Evolutionary conservation across 2,329 filamentous ascomycete genomes (phyloP).

Genomic region (Coleophoma eucalyptorum): DNA sequence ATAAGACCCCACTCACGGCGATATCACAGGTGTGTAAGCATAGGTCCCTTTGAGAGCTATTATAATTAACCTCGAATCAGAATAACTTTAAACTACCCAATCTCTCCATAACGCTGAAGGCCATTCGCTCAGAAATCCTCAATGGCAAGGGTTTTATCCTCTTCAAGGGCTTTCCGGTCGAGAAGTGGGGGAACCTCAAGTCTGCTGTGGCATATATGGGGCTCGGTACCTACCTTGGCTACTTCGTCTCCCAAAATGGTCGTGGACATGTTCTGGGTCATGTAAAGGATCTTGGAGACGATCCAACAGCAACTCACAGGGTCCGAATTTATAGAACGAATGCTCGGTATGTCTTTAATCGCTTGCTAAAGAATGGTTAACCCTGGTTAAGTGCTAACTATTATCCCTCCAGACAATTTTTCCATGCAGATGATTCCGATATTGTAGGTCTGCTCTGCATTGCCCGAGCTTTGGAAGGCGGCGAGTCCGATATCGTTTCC

Average conservation of each 20-base stretch:
- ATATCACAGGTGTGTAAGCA: slow-evolving; percentile 51
- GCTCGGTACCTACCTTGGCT: slow-evolving; percentile 78
- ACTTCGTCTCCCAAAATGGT: slow-evolving; percentile 84
- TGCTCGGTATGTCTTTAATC: slow-evolving; percentile 44
- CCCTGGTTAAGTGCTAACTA: neutral
- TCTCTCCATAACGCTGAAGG: slow-evolving; percentile 47
- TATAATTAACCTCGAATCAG: slow-evolving; percentile 8
- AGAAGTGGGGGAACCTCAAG: slow-evolving; percentile 73
- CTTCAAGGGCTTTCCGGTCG: slow-evolving; percentile 80
- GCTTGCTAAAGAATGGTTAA: neutral
- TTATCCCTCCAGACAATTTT: slow-evolving; percentile 58
- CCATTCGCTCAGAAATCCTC: slow-evolving; percentile 62
- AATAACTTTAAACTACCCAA: slow-evolving; percentile 57
- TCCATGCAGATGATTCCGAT: slow-evolving; percentile 80
- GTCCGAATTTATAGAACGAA: slow-evolving; percentile 90
- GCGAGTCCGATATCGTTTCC: slow-evolving; percentile 78
- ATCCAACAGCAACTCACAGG: slow-evolving; percentile 75
- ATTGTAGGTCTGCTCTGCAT: slow-evolving; percentile 82
- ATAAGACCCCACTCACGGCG: slow-evolving; percentile 64
- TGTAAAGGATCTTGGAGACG: slow-evolving; percentile 84
- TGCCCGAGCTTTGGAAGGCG: slow-evolving; percentile 72
- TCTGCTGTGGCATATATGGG: slow-evolving; percentile 89
- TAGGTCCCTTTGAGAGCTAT: no score
- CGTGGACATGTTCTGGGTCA: slow-evolving; percentile 83
- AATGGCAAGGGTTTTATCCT: slow-evolving; percentile 88